These are phyloP conservation scores for Saturnispora quitensis DNA, from an alignment of 805 yeast species.

Conservation along the genomic window DNA sequence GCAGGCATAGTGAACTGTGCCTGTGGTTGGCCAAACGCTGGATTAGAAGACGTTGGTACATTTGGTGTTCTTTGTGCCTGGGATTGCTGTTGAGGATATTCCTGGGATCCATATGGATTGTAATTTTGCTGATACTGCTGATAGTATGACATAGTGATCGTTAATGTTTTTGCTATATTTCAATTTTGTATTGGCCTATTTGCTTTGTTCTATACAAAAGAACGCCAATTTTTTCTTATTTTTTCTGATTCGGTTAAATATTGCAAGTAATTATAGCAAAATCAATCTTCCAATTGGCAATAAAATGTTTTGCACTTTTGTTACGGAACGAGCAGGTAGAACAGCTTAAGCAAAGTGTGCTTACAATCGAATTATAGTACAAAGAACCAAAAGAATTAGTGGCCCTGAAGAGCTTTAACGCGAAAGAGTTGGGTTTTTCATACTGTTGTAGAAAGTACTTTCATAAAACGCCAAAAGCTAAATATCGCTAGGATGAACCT, in stretches of 20 bases:
- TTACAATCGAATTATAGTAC: background rate
- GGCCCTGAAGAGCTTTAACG: background rate
- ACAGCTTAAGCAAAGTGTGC: background rate
- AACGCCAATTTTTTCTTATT: background rate
- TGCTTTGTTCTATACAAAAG: background rate
- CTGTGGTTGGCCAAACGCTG: background rate
- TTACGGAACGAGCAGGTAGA: background rate
- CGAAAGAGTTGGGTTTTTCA: background rate
- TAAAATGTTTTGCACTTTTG: background rate
- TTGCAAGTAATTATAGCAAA: background rate
- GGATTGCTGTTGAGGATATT: constrained; percentile 9
- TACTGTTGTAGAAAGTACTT: background rate
- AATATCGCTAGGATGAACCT: background rate
- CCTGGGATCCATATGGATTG: constrained; percentile 2
- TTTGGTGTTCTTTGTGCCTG: background rate
- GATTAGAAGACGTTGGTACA: background rate
- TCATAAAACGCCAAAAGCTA: background rate
- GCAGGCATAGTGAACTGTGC: constrained; percentile 3
- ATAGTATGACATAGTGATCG: constrained; percentile 27
- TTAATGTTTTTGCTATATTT: background rate
- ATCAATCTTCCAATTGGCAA: background rate
- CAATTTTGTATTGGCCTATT: background rate
- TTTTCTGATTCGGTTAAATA: background rate
- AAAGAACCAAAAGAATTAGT: background rate
- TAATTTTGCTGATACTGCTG: constrained; percentile 20